These are phyloP conservation scores for Teunomyces panamensis DNA, from an alignment of 805 yeast species.

Conservation along the genomic window DNA sequence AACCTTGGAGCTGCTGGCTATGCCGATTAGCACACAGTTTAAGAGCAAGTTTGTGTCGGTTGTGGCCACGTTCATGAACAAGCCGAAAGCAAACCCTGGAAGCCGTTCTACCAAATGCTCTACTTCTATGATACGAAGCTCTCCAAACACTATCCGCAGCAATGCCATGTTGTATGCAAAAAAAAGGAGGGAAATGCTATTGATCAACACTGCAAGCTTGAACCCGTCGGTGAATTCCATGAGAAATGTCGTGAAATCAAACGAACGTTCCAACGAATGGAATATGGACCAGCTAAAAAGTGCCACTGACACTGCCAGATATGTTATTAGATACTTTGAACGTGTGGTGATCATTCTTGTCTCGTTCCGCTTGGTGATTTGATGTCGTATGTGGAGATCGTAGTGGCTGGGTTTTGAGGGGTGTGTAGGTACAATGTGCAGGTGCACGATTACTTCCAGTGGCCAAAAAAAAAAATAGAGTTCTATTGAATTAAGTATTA, in stretches of 20 bases:
- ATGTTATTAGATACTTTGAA: conserved; percentile 7
- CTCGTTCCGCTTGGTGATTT: not conserved
- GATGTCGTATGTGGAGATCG: not conserved
- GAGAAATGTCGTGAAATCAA: conserved; percentile 21
- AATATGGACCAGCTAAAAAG: conserved; percentile 20
- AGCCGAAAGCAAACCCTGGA: conserved; percentile 37
- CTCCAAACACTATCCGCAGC: conserved; percentile 65
- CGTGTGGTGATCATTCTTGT: not conserved
- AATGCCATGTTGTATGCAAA: conserved; percentile 35
- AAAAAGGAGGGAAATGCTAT: conserved; percentile 19
- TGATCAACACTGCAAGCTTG: conserved; percentile 26
- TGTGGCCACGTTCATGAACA: conserved; percentile 64
- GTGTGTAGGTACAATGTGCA: not conserved
- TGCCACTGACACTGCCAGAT: conserved; percentile 17
- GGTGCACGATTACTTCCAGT: not conserved
- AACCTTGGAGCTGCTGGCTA: conserved; percentile 46
- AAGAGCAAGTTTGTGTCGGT: conserved; percentile 58
- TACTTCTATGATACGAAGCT: conserved; percentile 66
- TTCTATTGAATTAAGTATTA: too few species aligned
- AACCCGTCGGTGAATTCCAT: conserved; percentile 30
- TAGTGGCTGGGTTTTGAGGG: too few species aligned
- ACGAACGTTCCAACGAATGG: conserved; percentile 19
- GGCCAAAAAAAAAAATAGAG: not conserved
- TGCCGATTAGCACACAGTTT: conserved; percentile 40
- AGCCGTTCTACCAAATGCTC: conserved; percentile 53